These are phyloP conservation scores for Trichoderma reesei DNA, from an alignment of 495 filamentous ascomycete genomes.

Conservation along the genomic window DNA sequence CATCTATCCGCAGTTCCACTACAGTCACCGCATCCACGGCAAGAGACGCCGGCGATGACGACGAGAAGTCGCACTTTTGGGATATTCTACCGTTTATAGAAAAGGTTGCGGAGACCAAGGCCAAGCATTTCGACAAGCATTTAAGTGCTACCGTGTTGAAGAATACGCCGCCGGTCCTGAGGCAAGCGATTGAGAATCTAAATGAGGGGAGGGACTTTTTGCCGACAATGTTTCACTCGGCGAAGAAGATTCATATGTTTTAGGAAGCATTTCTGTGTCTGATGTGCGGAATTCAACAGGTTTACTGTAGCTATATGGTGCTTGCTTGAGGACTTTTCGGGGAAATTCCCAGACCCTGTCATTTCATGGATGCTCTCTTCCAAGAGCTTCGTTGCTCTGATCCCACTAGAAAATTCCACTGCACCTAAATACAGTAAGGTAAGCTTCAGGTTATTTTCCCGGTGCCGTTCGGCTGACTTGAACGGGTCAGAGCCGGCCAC, in stretches of 20 bases:
- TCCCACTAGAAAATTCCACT: too few relatives aligned
- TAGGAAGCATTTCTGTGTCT: constrained; percentile 4
- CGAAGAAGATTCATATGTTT: constrained; percentile 24
- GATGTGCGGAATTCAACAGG: too few relatives aligned
- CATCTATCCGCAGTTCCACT: neutral
- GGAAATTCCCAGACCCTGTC: too few relatives aligned
- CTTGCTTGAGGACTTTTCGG: too few relatives aligned
- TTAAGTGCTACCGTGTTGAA: constrained; percentile 26
- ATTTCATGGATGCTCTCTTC: too few relatives aligned
- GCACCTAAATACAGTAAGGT: too few relatives aligned
- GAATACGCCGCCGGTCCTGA: constrained; percentile 23
- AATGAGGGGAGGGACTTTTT: constrained; percentile 29
- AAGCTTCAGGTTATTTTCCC: too few relatives aligned
- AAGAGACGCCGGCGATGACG: neutral
- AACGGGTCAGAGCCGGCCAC: too few relatives aligned
- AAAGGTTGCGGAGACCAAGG: constrained; percentile 24
- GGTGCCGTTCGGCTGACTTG: too few relatives aligned
- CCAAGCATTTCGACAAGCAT: constrained; percentile 23
- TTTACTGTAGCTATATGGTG: too few relatives aligned
- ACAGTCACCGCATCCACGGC: neutral
- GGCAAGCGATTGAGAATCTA: constrained; percentile 27
- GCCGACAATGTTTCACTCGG: constrained; percentile 28
- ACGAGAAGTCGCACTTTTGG: neutral
- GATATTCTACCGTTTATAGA: constrained; percentile 15
- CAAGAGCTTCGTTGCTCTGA: too few relatives aligned